Conservation (phyloP, 345 rosid species). For the Populus euphratica region DNA sequence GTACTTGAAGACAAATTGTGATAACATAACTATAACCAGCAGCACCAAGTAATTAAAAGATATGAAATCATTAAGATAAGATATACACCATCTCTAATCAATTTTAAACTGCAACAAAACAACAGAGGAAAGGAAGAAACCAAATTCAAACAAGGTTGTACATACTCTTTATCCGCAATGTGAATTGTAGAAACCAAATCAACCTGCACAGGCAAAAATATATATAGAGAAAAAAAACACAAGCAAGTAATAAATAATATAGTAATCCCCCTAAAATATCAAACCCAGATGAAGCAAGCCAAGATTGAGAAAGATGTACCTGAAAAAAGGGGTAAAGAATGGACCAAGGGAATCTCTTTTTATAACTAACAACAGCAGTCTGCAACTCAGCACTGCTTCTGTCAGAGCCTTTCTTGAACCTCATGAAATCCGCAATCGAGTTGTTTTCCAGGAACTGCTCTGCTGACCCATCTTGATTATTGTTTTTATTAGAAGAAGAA, state of each 20-base stretch:
- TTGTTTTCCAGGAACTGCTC: slow-evolving; percentile 49
- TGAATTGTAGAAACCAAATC: slow-evolving; percentile 95
- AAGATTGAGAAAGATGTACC: slow-evolving; percentile 29
- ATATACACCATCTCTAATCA: not conserved
- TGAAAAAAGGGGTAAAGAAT: slow-evolving; percentile 69
- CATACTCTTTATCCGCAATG: slow-evolving; percentile 88
- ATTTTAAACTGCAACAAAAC: not conserved
- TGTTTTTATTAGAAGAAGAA: not conserved
- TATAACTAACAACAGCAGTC: slow-evolving; percentile 78
- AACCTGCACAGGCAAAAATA: slow-evolving; percentile 45
- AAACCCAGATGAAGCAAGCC: not conserved
- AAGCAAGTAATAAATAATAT: not conserved
- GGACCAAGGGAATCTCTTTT: slow-evolving; percentile 81
- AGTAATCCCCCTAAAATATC: not conserved
- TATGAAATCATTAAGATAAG: not conserved
- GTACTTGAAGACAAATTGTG: not conserved
- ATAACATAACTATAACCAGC: not conserved
- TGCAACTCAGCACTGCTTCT: slow-evolving; percentile 55
- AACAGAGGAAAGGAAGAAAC: not conserved
- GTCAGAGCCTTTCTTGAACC: slow-evolving; percentile 49
- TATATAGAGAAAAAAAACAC: not conserved
- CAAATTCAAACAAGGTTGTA: not conserved
- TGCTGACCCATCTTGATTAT: slow-evolving; percentile 46
- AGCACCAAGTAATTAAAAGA: not conserved
- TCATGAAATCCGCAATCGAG: slow-evolving; percentile 80